Evolutionary conservation across 164 flowering plant species (phyloP).

Genomic region (Dillenia suffruticosa): DNA sequence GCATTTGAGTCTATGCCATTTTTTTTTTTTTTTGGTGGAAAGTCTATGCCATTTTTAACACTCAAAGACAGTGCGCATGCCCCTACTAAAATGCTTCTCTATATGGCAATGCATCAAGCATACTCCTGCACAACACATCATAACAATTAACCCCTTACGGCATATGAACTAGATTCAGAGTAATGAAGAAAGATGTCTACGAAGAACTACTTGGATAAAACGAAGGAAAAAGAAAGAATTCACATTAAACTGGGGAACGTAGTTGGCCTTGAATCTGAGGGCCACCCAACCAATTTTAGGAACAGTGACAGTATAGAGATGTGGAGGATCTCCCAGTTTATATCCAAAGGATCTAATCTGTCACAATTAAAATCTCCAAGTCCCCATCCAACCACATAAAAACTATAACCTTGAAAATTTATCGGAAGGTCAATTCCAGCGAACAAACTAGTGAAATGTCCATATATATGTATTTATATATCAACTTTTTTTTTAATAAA

Average conservation of each 20-base stretch:
- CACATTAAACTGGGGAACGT: slow-evolving; percentile 38
- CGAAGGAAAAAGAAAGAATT: neutral
- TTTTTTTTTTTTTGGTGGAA: too few relatives aligned
- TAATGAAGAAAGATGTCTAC: neutral
- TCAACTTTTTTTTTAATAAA: too few relatives aligned
- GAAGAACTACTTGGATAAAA: too few relatives aligned
- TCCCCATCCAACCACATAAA: slow-evolving; percentile 59
- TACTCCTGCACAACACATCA: slow-evolving; percentile 19
- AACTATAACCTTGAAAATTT: slow-evolving; percentile 56
- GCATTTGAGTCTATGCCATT: slow-evolving; percentile 17
- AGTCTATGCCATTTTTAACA: slow-evolving; percentile 20
- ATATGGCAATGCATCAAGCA: slow-evolving; percentile 40
- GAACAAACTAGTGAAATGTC: slow-evolving; percentile 8
- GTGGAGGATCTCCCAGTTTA: slow-evolving; percentile 61
- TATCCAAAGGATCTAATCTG: slow-evolving; percentile 35
- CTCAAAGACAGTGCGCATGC: slow-evolving; percentile 27
- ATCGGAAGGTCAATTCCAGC: slow-evolving; percentile 40
- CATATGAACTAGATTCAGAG: neutral
- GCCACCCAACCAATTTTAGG: slow-evolving; percentile 57
- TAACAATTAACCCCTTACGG: too few relatives aligned
- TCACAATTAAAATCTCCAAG: slow-evolving; percentile 43
- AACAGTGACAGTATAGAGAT: slow-evolving; percentile 33
- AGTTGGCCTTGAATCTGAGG: slow-evolving; percentile 45
- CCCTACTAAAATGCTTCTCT: slow-evolving; percentile 31
- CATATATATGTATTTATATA: too few relatives aligned